Base-by-base conservation (phyloP, 768 basidiomycete species). In the Tricholomella constricta region DNA sequence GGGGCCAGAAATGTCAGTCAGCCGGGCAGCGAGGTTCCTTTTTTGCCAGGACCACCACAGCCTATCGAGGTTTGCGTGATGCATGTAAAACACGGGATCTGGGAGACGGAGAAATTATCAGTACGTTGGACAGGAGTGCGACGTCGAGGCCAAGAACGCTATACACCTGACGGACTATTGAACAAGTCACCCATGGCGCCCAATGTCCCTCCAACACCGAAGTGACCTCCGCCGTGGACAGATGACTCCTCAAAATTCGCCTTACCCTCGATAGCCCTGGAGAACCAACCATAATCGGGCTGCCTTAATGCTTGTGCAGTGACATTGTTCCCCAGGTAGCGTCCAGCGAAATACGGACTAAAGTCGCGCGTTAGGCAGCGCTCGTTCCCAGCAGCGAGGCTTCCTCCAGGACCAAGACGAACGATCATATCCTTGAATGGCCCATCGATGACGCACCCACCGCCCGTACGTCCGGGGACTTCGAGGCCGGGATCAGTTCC, bases 41-140 rank as follows among this genome's bases (percentile, higher is more conserved):
- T 59, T 56, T 29, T 65, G 63, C 63, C 63, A 67, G 2, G 10
- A 22, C 60, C 64, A 62, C 64, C 62, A 62, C 22, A 68, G 47
- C 10, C 58, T 52, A 50, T 60, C 62, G 42, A 63, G 56, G 36
- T 60, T 63, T 11, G 62, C 62, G 40, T 68, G 62, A 43, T 65
- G 63, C 38, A 65, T 49, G 51, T 63, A 65, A 45, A 65, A 64
- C 1, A 66, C 25, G 10, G 62, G 67, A 46, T 64, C 62, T 65
- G 29, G 17, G 25, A 32, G 12, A 4, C 14, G 26, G 26, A 17
- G 17, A 26, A 26, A 22, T 17, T 6, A 19, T 34, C 10, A 45
- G 26, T 6, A 20, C 23, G 14, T 15, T 2, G 29, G 17, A n/a
- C n/a, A n/a, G n/a, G n/a, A n/a, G n/a, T n/a, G n/a, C 6, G 15